Base-by-base conservation (phyloP, 2,329 filamentous ascomycete species). In the Sclerotinia minor region DNA sequence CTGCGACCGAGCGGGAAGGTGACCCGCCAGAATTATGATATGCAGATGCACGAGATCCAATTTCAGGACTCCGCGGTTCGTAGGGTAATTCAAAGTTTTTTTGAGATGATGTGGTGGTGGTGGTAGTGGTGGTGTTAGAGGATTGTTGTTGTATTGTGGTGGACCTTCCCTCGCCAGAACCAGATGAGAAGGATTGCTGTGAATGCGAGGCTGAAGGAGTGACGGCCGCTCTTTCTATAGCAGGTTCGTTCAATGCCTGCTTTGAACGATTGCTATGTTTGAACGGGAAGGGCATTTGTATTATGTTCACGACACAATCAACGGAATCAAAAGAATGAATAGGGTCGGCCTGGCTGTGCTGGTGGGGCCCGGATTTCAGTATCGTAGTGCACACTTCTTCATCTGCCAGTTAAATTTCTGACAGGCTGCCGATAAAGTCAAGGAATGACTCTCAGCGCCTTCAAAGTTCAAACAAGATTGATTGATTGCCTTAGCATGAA, bases 261-360 rank as follows among this genome's bases (percentile, higher is more conserved):
- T 74, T 76, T 68, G 76, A 77, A 72, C 75, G 75, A 74, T 77
- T 76, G 69, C 70, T 75, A 63, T 76, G 74, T 63, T 73, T 73
- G 70, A 75, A 72, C 72, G 72, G 71, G 69, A 75, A 75, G 69
- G 75, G 76, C 76, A 77, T 77, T 73, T 72, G 71, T 71, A 65
- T 67, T 65, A 67, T 68, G 66, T 47, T 65, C 66, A 65, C 53
- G 26, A 44, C 26, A 59, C 54, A 65, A 53, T 65, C 11, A 53
- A 64, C 21, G 17, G 32, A 45, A 52, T 47, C 53, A 41, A 55
- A 55, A 65, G 59, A 55, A 58, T 63, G 58, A 52, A 64, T 61
- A 55, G 50, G 66, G 60, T 68, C 59, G 50, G 58, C 21, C 66
- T 65, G 53, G 66, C 61, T 68, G 66, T 65, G 65, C 65, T 67